Conservation (phyloP, 2,329 filamentous ascomycete species). For the Fusarium marasasianum region DNA sequence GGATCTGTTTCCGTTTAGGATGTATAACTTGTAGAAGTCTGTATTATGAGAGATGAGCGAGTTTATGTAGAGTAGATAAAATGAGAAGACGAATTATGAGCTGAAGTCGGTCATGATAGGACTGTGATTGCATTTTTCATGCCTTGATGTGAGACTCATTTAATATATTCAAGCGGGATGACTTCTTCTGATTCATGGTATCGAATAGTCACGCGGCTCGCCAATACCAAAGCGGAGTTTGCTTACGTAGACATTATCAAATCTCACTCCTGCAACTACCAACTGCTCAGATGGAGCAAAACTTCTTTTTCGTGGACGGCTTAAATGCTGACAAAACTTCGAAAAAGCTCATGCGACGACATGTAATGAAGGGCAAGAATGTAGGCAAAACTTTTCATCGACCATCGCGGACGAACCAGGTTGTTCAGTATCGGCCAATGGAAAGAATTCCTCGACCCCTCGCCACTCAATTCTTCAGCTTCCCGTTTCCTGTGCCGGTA, state of each 20-base stretch:
- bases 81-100: conserved; percentile 25
- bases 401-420: neutral
- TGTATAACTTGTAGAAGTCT: neutral
- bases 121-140: too few relatives aligned
- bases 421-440: neutral
- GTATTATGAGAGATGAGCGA: conserved; percentile 21
- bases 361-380: conserved; percentile 23
- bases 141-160: too few relatives aligned
- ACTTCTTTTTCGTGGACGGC: conserved; percentile 11
- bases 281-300: neutral
- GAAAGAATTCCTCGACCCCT: conserved; percentile 1
- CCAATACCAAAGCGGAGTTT: neutral
- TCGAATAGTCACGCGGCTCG: neutral
- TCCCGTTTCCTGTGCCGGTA: neutral
- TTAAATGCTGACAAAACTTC: neutral
- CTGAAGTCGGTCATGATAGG: neutral
- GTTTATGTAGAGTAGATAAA: conserved; percentile 22
- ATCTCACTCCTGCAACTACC: neutral
- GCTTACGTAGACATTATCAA: neutral
- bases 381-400: conserved; percentile 7
- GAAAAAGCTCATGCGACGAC: conserved; percentile 7
- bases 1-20: conserved; percentile 24
- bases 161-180: too few relatives aligned
- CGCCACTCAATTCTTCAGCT: neutral
- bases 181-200: too few relatives aligned